These are phyloP conservation scores for Stemphylium vesicarium DNA, from an alignment of 2,329 filamentous ascomycete genomes.

Conservation along the genomic window DNA sequence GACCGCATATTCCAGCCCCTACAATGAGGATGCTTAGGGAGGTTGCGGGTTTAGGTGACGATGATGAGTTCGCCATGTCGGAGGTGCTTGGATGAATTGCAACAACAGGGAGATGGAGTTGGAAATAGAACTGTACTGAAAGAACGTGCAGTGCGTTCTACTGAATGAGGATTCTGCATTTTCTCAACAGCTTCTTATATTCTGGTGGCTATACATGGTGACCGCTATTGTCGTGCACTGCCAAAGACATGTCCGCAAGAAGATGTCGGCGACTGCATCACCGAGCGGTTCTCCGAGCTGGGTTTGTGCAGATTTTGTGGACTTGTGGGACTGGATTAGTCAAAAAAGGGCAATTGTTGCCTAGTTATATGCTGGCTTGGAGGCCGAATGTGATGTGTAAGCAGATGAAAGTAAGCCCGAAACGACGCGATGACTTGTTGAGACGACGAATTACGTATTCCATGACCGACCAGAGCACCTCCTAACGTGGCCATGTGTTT, in stretches of 20 bases:
- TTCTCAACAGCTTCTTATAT: background rate
- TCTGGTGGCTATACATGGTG: background rate
- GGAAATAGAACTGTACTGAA: too few relatives aligned
- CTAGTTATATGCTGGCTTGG: too few relatives aligned
- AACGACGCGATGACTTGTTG: too few relatives aligned
- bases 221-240: background rate
- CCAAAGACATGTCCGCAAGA: background rate
- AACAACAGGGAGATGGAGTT: background rate
- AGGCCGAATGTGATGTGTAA: too few relatives aligned
- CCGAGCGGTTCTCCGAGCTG: conserved; percentile 1
- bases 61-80: background rate
- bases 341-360: background rate
- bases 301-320: background rate
- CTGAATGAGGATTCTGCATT: background rate
- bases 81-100: background rate
- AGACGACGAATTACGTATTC: too few relatives aligned
- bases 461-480: too few relatives aligned
- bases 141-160: too few relatives aligned
- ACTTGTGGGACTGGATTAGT: background rate
- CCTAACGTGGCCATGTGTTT: too few relatives aligned
- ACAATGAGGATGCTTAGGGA: conserved; percentile 37
- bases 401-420: too few relatives aligned
- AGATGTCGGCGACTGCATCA: background rate
- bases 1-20: conserved; percentile 38
- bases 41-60: background rate